Percentiles rank a stretch among this genome's conserved stretches.
These are phyloP conservation scores for Fusarium sp. DNA, from an alignment of 2,329 filamentous ascomycete species.

Conservation along the genomic window DNA sequence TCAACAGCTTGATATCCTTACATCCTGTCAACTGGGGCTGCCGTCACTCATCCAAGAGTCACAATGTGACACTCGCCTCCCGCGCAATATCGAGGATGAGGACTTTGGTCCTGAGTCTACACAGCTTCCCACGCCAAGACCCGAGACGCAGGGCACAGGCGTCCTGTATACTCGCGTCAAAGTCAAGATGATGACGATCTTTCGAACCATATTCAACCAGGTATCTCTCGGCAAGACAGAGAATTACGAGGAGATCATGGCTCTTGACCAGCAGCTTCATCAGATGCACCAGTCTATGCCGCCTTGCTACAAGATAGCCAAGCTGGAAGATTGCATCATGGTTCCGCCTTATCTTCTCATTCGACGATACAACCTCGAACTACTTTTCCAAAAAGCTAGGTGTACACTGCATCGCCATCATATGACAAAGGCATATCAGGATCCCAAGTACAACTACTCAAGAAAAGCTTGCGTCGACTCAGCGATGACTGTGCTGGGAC, in stretches of 20 bases:
- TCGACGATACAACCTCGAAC: slow-evolving; percentile 27
- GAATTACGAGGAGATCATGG: slow-evolving; percentile 33
- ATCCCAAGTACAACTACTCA: slow-evolving; percentile 27
- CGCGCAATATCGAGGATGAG: slow-evolving; percentile 23
- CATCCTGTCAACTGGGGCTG: slow-evolving; percentile 23
- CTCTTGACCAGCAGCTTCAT: slow-evolving; percentile 20
- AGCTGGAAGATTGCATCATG: slow-evolving; percentile 28
- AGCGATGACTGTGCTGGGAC: slow-evolving; percentile 13
- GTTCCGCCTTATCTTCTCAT: slow-evolving; percentile 22
- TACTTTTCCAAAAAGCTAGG: slow-evolving; percentile 24
- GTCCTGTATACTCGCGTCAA: slow-evolving; percentile 26
- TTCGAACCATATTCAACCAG: slow-evolving; percentile 33
- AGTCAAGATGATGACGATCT: slow-evolving; percentile 22
- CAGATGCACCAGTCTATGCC: slow-evolving; percentile 20
- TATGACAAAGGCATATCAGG: slow-evolving; percentile 27
- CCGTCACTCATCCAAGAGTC: slow-evolving; percentile 27
- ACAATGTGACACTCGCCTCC: slow-evolving; percentile 22
- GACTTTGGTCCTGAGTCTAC: slow-evolving; percentile 21
- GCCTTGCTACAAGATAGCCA: slow-evolving; percentile 12
- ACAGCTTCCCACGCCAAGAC: slow-evolving; percentile 18
- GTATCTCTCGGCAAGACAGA: slow-evolving; percentile 23
- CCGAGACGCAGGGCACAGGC: slow-evolving; percentile 3
- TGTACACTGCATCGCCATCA: slow-evolving; percentile 33
- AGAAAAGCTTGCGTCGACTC: slow-evolving; percentile 21
- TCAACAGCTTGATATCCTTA: slow-evolving; percentile 25